Evolutionary conservation across 2,329 filamentous ascomycete species (phyloP).

Genomic region (Coniella lustricola): DNA sequence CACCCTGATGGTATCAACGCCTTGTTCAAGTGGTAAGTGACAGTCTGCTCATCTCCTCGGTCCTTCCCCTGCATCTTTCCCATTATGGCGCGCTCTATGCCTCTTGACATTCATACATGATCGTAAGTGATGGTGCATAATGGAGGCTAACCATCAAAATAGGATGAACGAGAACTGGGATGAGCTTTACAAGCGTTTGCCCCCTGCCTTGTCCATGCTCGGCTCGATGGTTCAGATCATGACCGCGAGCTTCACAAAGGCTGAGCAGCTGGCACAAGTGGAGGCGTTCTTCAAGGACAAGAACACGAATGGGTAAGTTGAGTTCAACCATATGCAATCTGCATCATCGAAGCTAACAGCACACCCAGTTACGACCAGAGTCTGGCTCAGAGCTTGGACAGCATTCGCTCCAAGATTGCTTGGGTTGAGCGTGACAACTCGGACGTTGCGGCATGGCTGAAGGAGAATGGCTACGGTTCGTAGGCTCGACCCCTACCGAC

Average conservation of each 20-base stretch:
- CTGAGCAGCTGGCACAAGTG: constrained; percentile 68
- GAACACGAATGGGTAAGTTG: constrained; percentile 57
- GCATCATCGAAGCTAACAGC: neutral
- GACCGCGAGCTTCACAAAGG: constrained; percentile 71
- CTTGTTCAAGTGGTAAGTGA: constrained; percentile 61
- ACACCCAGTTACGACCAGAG: constrained; percentile 68
- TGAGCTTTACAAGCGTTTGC: constrained; percentile 70
- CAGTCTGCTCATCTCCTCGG: neutral
- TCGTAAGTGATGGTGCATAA: neutral
- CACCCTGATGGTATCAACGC: constrained; percentile 73
- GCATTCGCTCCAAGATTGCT: constrained; percentile 73
- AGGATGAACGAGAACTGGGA: constrained; percentile 78
- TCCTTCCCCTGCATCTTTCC: neutral
- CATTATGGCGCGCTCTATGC: too few relatives aligned
- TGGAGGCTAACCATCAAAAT: neutral
- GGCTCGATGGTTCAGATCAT: constrained; percentile 77
- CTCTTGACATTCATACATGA: too few relatives aligned
- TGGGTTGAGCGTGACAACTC: constrained; percentile 72
- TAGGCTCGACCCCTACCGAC: neutral
- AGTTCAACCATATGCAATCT: neutral
- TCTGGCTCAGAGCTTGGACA: constrained; percentile 82
- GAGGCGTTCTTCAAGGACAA: constrained; percentile 74
- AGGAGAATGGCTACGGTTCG: constrained; percentile 26
- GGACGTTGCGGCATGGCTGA: constrained; percentile 51
- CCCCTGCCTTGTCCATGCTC: constrained; percentile 80